These are phyloP conservation scores for Trichophyton equinum DNA, from an alignment of 2,329 filamentous ascomycete genomes.

Conservation along the genomic window DNA sequence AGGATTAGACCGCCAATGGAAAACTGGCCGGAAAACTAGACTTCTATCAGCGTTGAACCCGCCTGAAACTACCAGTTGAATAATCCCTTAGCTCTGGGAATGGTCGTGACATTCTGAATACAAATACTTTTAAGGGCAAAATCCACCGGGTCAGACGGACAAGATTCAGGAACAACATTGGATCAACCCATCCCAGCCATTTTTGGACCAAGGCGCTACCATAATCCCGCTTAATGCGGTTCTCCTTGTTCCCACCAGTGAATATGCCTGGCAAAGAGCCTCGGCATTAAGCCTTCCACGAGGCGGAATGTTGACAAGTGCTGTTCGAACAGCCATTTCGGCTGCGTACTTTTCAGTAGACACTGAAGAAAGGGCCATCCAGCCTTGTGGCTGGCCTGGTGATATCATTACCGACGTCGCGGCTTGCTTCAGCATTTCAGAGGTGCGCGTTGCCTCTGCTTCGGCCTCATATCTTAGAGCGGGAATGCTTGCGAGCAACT, in stretches of 20 bases:
- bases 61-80: not conserved
- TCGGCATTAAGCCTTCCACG: constrained; percentile 53
- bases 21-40: constrained; percentile 54
- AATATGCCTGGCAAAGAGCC: constrained; percentile 61
- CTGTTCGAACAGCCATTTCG: constrained; percentile 73
- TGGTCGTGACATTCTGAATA: not conserved
- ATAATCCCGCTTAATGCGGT: constrained; percentile 69
- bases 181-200: constrained; percentile 47
- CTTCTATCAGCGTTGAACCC: constrained; percentile 49
- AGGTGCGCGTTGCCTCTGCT: constrained; percentile 19
- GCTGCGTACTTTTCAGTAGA: constrained; percentile 46
- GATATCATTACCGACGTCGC: constrained; percentile 68
- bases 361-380: constrained; percentile 58
- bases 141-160: no score
- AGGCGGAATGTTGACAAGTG: constrained; percentile 60
- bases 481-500: constrained; percentile 63
- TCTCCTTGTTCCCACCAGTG: constrained; percentile 55
- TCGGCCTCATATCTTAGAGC: constrained; percentile 40
- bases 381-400: constrained; percentile 66
- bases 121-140: not conserved
- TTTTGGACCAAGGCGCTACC: constrained; percentile 63
- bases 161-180: constrained; percentile 16
- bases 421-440: constrained; percentile 47
- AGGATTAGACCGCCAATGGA: constrained; percentile 65
- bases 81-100: not conserved